These are phyloP conservation scores for Carnegiea gigantea DNA, from an alignment of 179 eudicot genomes.

Conservation along the genomic window DNA sequence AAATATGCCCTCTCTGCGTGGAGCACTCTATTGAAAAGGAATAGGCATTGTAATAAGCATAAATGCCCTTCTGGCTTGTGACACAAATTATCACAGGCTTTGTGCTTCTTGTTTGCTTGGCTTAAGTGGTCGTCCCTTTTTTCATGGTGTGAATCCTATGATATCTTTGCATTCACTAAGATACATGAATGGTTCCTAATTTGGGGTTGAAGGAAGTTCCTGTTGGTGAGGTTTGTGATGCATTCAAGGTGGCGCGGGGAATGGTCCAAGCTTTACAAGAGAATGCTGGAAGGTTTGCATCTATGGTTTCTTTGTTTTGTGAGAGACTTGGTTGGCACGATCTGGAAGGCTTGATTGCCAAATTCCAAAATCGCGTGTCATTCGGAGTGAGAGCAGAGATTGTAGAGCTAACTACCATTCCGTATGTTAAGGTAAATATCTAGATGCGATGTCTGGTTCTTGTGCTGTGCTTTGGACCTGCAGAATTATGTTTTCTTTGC, in stretches of 20 bases:
- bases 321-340: conserved; percentile 99
- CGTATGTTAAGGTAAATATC: conserved; percentile 71
- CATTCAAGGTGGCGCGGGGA: conserved; percentile 97
- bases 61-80: conserved; percentile 1
- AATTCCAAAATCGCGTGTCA: conserved; percentile 93
- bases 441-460: conserved; percentile 5
- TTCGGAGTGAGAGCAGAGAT: conserved; percentile 99
- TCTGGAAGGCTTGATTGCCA: conserved; percentile 87
- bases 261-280: conserved; percentile 98
- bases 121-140: background rate
- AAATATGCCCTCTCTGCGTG: background rate
- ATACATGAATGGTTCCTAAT: conserved; percentile 18
- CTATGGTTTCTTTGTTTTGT: conserved; percentile 97
- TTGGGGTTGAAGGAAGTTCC: conserved; percentile 66
- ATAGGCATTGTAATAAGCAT: background rate
- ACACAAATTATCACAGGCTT: background rate
- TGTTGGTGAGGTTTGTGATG: conserved; percentile 85
- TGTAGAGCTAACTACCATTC: conserved; percentile 93
- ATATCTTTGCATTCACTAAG: background rate
- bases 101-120: background rate
- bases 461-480: background rate
- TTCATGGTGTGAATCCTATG: background rate
- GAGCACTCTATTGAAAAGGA: background rate
- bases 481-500: background rate
- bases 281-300: conserved; percentile 99